Evolutionary conservation across 2,329 filamentous ascomycete genomes (phyloP).

Genomic region (Ceratocystis smalleyi): DNA sequence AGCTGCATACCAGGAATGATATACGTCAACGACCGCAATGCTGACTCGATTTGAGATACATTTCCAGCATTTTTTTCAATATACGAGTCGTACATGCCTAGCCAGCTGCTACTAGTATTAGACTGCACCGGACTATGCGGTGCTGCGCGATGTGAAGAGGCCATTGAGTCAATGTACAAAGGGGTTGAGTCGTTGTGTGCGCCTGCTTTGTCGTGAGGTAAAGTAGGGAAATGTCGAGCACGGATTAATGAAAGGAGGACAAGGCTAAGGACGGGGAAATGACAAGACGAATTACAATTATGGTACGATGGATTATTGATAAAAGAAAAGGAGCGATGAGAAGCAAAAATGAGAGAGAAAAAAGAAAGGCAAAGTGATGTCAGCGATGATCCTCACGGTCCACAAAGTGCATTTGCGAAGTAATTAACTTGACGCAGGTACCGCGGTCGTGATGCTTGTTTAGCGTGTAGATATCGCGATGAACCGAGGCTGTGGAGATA

Average conservation of each 20-base stretch:
- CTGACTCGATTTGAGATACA: constrained; percentile 88
- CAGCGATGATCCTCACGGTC: not conserved
- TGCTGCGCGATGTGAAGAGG: not conserved
- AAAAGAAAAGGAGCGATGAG: not conserved
- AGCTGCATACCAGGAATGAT: constrained; percentile 59
- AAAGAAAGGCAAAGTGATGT: not conserved
- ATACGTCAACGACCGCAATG: constrained; percentile 81
- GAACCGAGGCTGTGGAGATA: constrained; percentile 9
- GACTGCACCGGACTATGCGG: not conserved
- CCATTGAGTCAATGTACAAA: not conserved
- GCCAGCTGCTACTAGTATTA: constrained; percentile 29
- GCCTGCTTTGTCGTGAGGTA: not conserved
- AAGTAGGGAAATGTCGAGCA: not conserved
- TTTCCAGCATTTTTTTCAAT: constrained; percentile 89
- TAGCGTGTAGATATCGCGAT: constrained; percentile 9
- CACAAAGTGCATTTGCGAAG: not conserved
- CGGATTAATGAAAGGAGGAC: not conserved
- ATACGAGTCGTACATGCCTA: constrained; percentile 68
- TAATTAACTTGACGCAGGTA: not conserved
- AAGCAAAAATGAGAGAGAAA: not conserved
- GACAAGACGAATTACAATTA: not conserved
- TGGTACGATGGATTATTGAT: not conserved
- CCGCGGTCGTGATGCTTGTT: constrained; percentile 1
- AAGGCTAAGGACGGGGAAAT: not conserved
- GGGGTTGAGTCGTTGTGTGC: not conserved